Evolutionary conservation across 1,284 basidiomycete species (phyloP).

Genomic region (Apiotrichum porosum): DNA sequence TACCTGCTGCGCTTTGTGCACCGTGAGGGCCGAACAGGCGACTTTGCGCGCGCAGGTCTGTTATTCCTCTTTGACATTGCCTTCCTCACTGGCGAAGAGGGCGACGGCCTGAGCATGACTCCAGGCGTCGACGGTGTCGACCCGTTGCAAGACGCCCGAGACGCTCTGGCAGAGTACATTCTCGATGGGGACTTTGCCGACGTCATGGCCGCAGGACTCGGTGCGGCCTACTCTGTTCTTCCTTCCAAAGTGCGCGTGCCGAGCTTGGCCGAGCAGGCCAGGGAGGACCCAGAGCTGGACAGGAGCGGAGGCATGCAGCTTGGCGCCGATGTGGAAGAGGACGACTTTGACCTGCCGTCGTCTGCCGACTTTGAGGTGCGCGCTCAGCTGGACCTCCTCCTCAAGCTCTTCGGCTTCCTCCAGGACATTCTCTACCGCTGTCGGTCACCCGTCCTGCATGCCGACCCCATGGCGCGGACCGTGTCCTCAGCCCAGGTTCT

Average conservation of each 20-base stretch:
- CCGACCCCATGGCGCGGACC: constrained; percentile 15
- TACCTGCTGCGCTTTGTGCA: constrained; percentile 94
- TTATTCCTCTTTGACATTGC: constrained; percentile 91
- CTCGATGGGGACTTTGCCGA: constrained; percentile 94
- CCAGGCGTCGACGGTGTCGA: constrained; percentile 50
- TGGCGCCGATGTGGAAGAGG: constrained; percentile 43
- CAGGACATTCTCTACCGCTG: constrained; percentile 64
- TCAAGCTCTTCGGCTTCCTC: constrained; percentile 85
- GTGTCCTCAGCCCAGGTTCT: constrained; percentile 48
- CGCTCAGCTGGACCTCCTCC: constrained; percentile 74
- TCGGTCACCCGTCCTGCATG: constrained; percentile 20
- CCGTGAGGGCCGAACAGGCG: constrained; percentile 87
- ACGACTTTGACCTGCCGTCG: constrained; percentile 51
- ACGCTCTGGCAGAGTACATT: constrained; percentile 86
- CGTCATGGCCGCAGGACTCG: constrained; percentile 86
- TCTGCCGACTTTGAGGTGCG: constrained; percentile 72
- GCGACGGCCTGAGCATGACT: constrained; percentile 23
- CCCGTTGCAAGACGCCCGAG: constrained; percentile 70
- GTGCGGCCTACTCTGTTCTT: constrained; percentile 81
- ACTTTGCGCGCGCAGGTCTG: constrained; percentile 86
- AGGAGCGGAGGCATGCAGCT: constrained; percentile 59
- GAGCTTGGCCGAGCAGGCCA: constrained; percentile 55
- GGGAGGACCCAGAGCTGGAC: constrained; percentile 53
- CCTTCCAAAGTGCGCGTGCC: constrained; percentile 66
- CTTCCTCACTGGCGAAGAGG: constrained; percentile 55